phyloP scores from a whole-genome alignment of 1,139 yeast species.

The Blastobotrys raffinosifermentans region DNA sequence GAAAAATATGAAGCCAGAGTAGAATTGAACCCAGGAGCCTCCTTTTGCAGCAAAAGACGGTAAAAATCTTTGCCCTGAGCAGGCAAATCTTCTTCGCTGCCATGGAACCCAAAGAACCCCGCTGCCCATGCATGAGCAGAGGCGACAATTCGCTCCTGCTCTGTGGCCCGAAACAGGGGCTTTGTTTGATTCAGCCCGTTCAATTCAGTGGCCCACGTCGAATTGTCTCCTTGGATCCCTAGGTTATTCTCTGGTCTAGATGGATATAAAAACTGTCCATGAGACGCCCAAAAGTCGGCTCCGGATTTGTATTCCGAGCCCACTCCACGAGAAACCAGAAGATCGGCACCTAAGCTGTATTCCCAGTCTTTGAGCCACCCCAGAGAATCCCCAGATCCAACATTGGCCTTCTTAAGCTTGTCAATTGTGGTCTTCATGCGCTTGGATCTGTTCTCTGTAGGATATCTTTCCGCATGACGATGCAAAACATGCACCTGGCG shows the following conservation, averaged over 20 bases:
- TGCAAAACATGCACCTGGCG: conserved; percentile 39
- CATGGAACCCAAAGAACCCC: conserved; percentile 38
- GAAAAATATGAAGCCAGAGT: conserved; percentile 38
- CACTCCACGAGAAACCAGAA: conserved; percentile 35
- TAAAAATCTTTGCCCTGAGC: conserved; percentile 28
- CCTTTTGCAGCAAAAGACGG: conserved; percentile 32
- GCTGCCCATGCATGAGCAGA: conserved; percentile 42
- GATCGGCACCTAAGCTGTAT: conserved; percentile 32
- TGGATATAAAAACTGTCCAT: conserved; percentile 35
- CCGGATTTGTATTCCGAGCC: conserved; percentile 38
- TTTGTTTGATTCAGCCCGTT: conserved; percentile 25
- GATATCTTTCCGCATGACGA: conserved; percentile 39
- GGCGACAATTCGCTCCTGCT: conserved; percentile 37
- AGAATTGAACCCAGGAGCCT: conserved; percentile 34
- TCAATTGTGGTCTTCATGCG: conserved; percentile 27
- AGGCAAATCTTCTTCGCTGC: conserved; percentile 29
- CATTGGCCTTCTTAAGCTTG: conserved; percentile 26
- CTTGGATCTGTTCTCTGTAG: conserved; percentile 30
- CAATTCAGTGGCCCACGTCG: neutral
- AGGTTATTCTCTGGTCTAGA: no score
- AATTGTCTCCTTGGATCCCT: neutral
- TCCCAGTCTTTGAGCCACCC: conserved; percentile 35
- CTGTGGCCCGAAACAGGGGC: conserved; percentile 37
- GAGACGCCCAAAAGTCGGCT: conserved; percentile 37
- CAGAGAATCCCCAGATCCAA: conserved; percentile 19